Percentiles rank a stretch among this genome's conserved stretches.
Conservation (phyloP, 257 asterid species). For the Asclepias syriaca region DNA sequence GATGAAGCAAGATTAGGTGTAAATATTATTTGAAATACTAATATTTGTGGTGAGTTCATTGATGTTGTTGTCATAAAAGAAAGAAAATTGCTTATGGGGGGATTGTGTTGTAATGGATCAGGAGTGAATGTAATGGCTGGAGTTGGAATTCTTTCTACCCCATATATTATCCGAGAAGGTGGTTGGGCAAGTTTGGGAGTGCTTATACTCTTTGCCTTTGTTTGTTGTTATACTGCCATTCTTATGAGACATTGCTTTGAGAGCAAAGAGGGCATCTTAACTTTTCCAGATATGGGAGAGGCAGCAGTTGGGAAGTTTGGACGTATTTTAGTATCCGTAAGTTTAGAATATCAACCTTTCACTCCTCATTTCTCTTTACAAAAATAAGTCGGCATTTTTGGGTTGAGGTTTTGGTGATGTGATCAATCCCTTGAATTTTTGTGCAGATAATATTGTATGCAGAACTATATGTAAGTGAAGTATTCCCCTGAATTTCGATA, state of each 20-base stretch:
- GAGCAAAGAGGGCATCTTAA: constrained; percentile 53
- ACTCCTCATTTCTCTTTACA: neutral
- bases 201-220: constrained; percentile 55
- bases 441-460: constrained; percentile 75
- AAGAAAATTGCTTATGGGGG: neutral
- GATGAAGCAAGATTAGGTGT: neutral
- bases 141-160: constrained; percentile 74
- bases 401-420: constrained; percentile 4
- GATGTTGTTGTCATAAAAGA: neutral
- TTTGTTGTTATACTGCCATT: constrained; percentile 73
- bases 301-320: constrained; percentile 81
- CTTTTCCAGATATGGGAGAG: constrained; percentile 80
- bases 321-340: constrained; percentile 68
- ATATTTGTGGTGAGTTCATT: neutral
- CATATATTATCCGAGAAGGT: constrained; percentile 60
- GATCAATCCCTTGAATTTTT: constrained; percentile 7
- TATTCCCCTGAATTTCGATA: neutral
- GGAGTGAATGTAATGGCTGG: constrained; percentile 87
- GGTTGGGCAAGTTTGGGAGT: constrained; percentile 71
- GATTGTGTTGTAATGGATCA: constrained; percentile 11
- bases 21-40: neutral
- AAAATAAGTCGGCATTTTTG: neutral
- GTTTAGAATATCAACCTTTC: constrained; percentile 11
- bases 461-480: constrained; percentile 68
- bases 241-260: constrained; percentile 79